phyloP scores from a whole-genome alignment of 495 filamentous ascomycete species.

The Entonaema liquescens region DNA sequence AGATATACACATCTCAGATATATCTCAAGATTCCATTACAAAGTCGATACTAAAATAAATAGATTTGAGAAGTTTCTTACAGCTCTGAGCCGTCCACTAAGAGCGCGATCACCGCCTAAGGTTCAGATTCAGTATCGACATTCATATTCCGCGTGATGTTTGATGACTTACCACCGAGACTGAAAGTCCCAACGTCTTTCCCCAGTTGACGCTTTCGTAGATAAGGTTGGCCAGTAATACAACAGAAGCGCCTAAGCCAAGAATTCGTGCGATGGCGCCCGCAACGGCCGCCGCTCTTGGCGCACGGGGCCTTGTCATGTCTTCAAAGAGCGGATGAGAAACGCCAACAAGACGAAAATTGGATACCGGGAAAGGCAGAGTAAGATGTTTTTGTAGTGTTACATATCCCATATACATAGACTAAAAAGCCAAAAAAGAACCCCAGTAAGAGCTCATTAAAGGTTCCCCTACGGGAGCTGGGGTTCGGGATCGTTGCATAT shows the following conservation, averaged over 20 bases:
- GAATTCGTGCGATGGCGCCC: conserved; percentile 32
- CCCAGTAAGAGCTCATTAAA: conserved; percentile 12
- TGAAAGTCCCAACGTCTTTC: conserved; percentile 35
- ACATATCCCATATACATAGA: conserved; percentile 25
- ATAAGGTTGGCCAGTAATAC: conserved; percentile 42
- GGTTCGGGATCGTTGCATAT: conserved; percentile 39
- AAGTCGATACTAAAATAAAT: neutral
- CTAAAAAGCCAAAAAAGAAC: conserved; percentile 4
- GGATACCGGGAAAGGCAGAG: conserved; percentile 3
- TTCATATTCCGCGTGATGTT: neutral
- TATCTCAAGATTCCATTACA: neutral
- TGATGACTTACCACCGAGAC: conserved; percentile 32
- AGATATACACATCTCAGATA: neutral
- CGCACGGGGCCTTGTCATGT: conserved; percentile 35
- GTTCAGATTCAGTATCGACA: conserved; percentile 11
- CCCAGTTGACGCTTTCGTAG: conserved; percentile 41
- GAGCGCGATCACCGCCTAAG: conserved; percentile 33
- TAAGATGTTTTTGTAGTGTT: conserved; percentile 20
- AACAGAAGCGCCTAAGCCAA: conserved; percentile 38
- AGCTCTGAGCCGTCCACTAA: conserved; percentile 39
- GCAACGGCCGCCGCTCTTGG: conserved; percentile 25
- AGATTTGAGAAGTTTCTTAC: conserved; percentile 10
- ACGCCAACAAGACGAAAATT: neutral
- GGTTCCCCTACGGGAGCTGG: conserved; percentile 13
- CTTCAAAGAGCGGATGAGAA: neutral